Evolutionary conservation across 208 protist species (phyloP).

Genomic region (Trypanosoma cruzi): DNA sequence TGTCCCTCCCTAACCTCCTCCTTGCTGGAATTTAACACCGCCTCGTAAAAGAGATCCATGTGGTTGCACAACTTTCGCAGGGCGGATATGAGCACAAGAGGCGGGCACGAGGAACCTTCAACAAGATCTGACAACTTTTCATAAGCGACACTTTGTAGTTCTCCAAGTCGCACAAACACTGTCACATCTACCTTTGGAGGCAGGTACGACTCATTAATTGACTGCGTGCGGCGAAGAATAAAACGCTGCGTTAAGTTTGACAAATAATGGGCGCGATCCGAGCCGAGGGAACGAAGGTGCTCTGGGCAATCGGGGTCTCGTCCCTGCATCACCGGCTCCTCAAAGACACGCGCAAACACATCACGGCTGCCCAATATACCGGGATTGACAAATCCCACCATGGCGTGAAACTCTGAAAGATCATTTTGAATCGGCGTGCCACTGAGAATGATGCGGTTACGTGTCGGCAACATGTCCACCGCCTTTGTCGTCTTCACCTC

Average conservation of each 20-base stretch:
- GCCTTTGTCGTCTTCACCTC: conserved; percentile 88
- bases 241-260: conserved; percentile 81
- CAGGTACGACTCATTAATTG: conserved; percentile 88
- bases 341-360: conserved; percentile 81
- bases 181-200: conserved; percentile 84
- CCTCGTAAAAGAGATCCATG: conserved; percentile 88
- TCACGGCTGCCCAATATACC: conserved; percentile 82
- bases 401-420: conserved; percentile 91
- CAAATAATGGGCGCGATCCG: conserved; percentile 81
- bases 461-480: conserved; percentile 88
- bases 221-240: conserved; percentile 80
- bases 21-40: conserved; percentile 63
- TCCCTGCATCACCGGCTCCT: conserved; percentile 67
- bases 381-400: conserved; percentile 89
- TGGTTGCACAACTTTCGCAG: conserved; percentile 95
- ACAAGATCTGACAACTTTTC: conserved; percentile 49
- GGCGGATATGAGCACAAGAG: conserved; percentile 83
- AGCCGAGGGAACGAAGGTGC: conserved; percentile 62
- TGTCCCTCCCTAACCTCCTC: conserved; percentile 3
- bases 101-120: conserved; percentile 62
- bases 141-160: conserved; percentile 73
- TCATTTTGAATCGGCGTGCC: conserved; percentile 93
- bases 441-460: conserved; percentile 89
- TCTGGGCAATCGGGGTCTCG: conserved; percentile 70
- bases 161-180: conserved; percentile 83